These are phyloP conservation scores for Cenococcum geophilum DNA, from an alignment of 495 filamentous ascomycete species.

Conservation along the genomic window DNA sequence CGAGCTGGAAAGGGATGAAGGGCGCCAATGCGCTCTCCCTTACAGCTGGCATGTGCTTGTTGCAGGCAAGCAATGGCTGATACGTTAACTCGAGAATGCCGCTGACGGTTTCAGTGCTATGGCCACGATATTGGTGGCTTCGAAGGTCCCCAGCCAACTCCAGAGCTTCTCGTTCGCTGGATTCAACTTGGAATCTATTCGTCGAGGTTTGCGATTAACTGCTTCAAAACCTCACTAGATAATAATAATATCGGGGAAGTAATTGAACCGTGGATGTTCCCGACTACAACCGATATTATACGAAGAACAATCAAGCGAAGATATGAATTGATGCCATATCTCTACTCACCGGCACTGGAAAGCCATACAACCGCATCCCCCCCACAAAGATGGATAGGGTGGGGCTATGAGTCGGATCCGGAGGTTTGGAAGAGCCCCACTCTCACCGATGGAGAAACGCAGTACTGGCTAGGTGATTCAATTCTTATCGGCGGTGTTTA, in stretches of 20 bases:
- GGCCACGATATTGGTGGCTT: slow-evolving; percentile 70
- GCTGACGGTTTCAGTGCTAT: slow-evolving; percentile 45
- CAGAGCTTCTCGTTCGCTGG: slow-evolving; percentile 65
- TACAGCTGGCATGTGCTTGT: slow-evolving; percentile 58
- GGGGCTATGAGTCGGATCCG: slow-evolving; percentile 59
- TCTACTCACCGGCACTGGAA: slow-evolving; percentile 56
- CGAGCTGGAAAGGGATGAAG: slow-evolving; percentile 53
- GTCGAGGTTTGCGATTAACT: slow-evolving; percentile 66
- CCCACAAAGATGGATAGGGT: slow-evolving; percentile 62
- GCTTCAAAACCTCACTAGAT: slow-evolving; percentile 60
- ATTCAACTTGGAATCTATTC: slow-evolving; percentile 63
- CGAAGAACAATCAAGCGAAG: slow-evolving; percentile 59
- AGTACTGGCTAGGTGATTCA: slow-evolving; percentile 67
- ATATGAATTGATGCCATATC: slow-evolving; percentile 63
- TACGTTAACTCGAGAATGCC: not conserved
- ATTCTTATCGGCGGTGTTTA: slow-evolving; percentile 61
- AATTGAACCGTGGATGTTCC: slow-evolving; percentile 70
- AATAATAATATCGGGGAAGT: slow-evolving; percentile 59
- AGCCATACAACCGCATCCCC: slow-evolving; percentile 53
- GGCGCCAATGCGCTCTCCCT: slow-evolving; percentile 60
- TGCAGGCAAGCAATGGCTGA: slow-evolving; percentile 41
- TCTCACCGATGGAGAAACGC: slow-evolving; percentile 51
- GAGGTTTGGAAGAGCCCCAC: slow-evolving; percentile 53
- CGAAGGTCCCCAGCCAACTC: slow-evolving; percentile 61
- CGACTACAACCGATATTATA: slow-evolving; percentile 53